Evolutionary conservation across 2,329 filamentous ascomycete species (phyloP).

Genomic region (Monilinia polystroma): DNA sequence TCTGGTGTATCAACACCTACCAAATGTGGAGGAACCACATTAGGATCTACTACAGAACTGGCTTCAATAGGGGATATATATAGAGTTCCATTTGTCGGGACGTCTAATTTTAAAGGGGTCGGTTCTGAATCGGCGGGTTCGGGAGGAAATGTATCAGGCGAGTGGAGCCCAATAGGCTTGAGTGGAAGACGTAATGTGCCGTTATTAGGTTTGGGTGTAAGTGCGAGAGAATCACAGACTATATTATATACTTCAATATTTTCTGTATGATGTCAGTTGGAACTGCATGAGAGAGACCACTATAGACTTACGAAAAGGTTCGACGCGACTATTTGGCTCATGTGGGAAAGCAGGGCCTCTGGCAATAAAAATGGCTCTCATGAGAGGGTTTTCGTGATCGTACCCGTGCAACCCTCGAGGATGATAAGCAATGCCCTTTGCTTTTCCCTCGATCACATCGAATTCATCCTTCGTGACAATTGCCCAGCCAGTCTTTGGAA

Average conservation of each 20-base stretch:
- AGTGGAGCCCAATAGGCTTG: slow-evolving; percentile 47
- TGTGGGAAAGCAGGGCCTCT: slow-evolving; percentile 91
- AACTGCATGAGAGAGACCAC: not conserved
- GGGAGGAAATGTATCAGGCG: slow-evolving; percentile 48
- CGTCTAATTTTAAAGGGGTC: slow-evolving; percentile 20
- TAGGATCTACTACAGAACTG: slow-evolving; percentile 33
- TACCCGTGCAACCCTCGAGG: slow-evolving; percentile 90
- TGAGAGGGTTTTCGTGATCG: slow-evolving; percentile 89
- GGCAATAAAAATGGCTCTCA: slow-evolving; percentile 94
- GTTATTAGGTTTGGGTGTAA: slow-evolving; percentile 77
- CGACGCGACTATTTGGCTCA: slow-evolving; percentile 72
- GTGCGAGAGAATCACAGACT: slow-evolving; percentile 79
- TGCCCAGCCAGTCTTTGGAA: slow-evolving; percentile 90
- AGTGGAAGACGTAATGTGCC: slow-evolving; percentile 77
- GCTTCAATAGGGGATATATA: slow-evolving; percentile 39
- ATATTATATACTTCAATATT: slow-evolving; percentile 96
- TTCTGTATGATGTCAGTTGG: slow-evolving; percentile 54
- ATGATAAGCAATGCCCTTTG: slow-evolving; percentile 66
- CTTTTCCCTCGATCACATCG: slow-evolving; percentile 65
- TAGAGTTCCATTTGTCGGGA: slow-evolving; percentile 29
- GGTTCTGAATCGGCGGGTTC: slow-evolving; percentile 53
- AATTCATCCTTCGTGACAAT: slow-evolving; percentile 81
- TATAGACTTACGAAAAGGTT: slow-evolving; percentile 72
- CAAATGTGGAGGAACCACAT: slow-evolving; percentile 32
- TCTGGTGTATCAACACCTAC: slow-evolving; percentile 37